Evolutionary conservation across 202 grass and related monocot species (phyloP).

Genomic region (Hordeum pubiflorum): DNA sequence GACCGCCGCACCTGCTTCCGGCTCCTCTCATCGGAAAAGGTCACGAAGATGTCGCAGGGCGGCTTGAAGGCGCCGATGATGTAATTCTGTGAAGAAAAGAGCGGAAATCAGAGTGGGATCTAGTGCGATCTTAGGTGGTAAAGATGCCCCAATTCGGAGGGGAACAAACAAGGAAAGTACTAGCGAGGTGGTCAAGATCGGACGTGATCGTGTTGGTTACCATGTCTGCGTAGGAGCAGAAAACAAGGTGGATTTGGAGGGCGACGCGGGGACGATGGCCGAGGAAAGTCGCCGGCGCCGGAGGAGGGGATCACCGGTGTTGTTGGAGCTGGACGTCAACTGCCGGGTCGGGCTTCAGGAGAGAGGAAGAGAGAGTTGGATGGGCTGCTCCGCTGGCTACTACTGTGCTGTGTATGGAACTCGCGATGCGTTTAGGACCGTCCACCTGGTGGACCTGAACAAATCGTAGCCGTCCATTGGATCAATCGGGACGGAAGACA

Average conservation of each 20-base stretch:
- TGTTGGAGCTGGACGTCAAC: slow-evolving; percentile 13
- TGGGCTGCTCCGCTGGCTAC: not conserved
- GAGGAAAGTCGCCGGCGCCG: not conserved
- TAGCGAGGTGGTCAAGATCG: not conserved
- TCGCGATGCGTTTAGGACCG: not conserved
- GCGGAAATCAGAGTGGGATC: slow-evolving; percentile 22
- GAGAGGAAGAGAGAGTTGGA: not conserved
- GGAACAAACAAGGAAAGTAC: not conserved
- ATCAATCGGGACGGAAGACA: not conserved
- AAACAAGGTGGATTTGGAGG: not conserved
- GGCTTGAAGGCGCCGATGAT: slow-evolving; percentile 84
- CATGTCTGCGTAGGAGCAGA: not conserved
- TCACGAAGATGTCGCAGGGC: slow-evolving; percentile 72
- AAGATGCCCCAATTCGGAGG: slow-evolving; percentile 5
- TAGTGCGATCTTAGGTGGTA: not conserved
- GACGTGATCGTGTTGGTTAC: not conserved
- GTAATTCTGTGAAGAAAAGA: slow-evolving; percentile 51
- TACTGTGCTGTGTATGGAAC: not conserved
- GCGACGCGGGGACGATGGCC: not conserved
- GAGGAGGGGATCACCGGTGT: slow-evolving; percentile 17
- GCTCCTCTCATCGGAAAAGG: slow-evolving; percentile 67
- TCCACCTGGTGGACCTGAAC: not conserved
- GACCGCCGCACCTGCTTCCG: slow-evolving; percentile 57
- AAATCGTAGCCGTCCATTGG: not conserved
- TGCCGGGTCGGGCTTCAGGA: not conserved